Conservation (phyloP, 495 filamentous ascomycete genomes). For the Penicillium steckii region DNA sequence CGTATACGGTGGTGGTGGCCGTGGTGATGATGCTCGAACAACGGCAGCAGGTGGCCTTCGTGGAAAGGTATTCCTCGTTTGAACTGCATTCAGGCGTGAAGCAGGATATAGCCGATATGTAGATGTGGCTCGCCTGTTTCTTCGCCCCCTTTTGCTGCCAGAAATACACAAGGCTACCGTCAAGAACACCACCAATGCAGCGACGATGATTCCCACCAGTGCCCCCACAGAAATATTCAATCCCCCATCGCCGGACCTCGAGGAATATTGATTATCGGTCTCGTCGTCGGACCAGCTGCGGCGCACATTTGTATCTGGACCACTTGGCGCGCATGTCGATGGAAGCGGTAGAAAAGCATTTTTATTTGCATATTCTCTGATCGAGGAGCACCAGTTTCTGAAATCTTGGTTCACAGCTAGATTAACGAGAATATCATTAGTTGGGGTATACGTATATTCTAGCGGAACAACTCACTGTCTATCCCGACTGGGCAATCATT, state of each 20-base stretch:
- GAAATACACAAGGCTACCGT: no score
- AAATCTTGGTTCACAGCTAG: background rate
- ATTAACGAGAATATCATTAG: background rate
- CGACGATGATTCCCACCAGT: no score
- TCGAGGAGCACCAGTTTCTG: background rate
- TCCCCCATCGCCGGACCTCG: no score
- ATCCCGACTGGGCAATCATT: background rate
- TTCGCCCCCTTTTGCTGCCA: no score
- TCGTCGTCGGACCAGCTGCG: no score
- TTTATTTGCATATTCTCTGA: no score
- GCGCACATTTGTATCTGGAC: no score
- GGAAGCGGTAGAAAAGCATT: background rate
- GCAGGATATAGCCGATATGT: background rate
- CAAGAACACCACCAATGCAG: no score
- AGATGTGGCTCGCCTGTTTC: no score
- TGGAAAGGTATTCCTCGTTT: background rate
- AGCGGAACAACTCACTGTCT: background rate
- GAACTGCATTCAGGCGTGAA: background rate
- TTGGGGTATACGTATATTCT: background rate
- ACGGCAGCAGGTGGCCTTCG: background rate
- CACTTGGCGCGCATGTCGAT: background rate
- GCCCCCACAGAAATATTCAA: no score
- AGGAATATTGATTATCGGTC: no score
- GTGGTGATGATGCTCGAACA: background rate
- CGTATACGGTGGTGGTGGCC: slow-evolving; percentile 6